Base-by-base conservation (phyloP, 176 grass and related monocot species). In the Eragrostis curvula region DNA sequence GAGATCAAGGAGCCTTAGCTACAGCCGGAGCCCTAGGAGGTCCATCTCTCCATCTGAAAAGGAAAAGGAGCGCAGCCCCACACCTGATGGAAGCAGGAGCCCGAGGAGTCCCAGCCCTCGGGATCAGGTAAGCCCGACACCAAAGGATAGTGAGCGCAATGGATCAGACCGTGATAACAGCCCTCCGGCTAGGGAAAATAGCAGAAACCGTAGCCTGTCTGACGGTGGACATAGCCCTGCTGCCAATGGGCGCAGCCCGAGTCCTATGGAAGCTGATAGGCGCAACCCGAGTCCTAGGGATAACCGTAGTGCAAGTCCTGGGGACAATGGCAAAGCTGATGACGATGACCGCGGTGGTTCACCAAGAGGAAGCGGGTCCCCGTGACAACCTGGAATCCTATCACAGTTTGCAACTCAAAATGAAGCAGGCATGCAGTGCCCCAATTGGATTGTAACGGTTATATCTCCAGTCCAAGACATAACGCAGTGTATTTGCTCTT, bases 21-120 rank as follows among this genome's bases (percentile, higher is more conserved):
- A 99, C 68, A 94, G 96, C 91, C 88, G 82, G 83, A 99, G 93
- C 85, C 92, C 95, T 10, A 91, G 86, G 83, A 55, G 73, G 5
- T 88, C 79, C 0, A 56, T 73, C 21, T 81, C 91, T 3, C 87
- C 90, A 36, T 36, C 4, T 39, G 46, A 62, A 17, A 98, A 90
- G 82, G 75, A 56, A n/a, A 83, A 67, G 73, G 87, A 85, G 39
- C 88, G 36, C 49, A 93, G 96, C 82, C 74, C 46, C 15, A 84
- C 84, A 17, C 86, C 90, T 53, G 87, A 85, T 72, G 85, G 85
- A 11, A 91, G 89, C 16, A 73, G 63, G 82, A 98, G 92, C 29
- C 91, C 91, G 5, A 85, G 75, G 91, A 97, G 87, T 15, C 81
- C 12, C 30, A 80, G 77, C 48, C 77, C 90, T 5, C 77, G 36